Evolutionary conservation across 495 filamentous ascomycete species (phyloP).

Genomic region (Podospora comata): DNA sequence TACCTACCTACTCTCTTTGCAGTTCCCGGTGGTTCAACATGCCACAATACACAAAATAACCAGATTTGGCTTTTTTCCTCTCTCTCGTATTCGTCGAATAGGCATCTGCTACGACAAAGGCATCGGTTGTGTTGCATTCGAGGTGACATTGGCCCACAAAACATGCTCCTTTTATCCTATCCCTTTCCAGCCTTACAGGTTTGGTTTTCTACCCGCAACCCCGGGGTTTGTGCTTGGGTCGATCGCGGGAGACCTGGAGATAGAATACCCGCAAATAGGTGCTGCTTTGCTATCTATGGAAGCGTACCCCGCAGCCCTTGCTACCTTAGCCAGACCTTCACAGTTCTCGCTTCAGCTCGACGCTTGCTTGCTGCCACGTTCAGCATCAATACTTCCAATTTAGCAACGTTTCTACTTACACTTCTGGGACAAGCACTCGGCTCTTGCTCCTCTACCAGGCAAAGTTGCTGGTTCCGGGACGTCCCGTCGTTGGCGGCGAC

Average conservation of each 20-base stretch:
- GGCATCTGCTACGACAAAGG: neutral
- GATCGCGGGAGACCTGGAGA: neutral
- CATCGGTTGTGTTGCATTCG: neutral
- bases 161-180: too few relatives aligned
- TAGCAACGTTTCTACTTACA: neutral
- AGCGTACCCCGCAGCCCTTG: neutral
- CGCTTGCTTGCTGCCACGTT: neutral
- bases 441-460: neutral
- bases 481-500: neutral
- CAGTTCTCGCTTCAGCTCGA: neutral
- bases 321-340: neutral
- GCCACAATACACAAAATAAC: neutral
- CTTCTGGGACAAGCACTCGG: neutral
- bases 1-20: neutral
- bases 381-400: neutral
- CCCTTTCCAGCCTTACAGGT: neutral
- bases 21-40: neutral
- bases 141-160: too few relatives aligned
- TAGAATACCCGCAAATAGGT: neutral
- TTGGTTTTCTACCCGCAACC: neutral
- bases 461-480: neutral
- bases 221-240: neutral
- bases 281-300: neutral
- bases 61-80: neutral
- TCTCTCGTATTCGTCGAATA: neutral